Evolutionary conservation across 352 stramenopile species (phyloP).

Genomic region (Phytophthora hybrid): DNA sequence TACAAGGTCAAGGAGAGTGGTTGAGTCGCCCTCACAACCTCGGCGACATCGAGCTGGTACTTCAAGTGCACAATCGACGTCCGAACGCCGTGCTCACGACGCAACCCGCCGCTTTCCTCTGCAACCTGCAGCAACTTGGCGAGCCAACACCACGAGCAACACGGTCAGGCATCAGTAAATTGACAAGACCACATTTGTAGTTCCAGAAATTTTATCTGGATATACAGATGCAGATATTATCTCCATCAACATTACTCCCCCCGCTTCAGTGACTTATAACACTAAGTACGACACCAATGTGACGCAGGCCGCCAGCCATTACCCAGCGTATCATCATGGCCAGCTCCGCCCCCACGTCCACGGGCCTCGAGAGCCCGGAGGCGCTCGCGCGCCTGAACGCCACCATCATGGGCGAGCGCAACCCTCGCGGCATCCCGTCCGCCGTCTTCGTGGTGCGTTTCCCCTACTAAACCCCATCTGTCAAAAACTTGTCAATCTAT

Average conservation of each 20-base stretch:
- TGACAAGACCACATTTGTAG: not conserved
- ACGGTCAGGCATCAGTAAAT: not conserved
- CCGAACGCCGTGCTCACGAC: not conserved
- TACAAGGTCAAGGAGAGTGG: too few species aligned
- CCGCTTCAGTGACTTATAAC: not conserved
- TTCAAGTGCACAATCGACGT: slow-evolving; percentile 5
- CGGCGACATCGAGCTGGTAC: not conserved
- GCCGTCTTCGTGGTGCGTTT: slow-evolving; percentile 80
- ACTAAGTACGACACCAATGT: slow-evolving; percentile 1
- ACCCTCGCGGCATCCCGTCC: slow-evolving; percentile 79
- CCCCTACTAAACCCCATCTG: not conserved
- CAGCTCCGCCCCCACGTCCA: slow-evolving; percentile 39
- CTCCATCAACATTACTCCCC: too few species aligned
- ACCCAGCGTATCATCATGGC: slow-evolving; percentile 26
- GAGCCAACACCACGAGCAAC: not conserved
- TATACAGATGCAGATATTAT: too few species aligned
- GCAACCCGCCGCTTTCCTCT: not conserved
- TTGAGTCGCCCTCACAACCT: not conserved
- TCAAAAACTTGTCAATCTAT: not conserved
- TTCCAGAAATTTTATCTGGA: too few species aligned
- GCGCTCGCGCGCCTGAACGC: slow-evolving; percentile 75
- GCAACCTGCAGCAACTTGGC: not conserved
- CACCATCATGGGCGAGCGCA: slow-evolving; percentile 81
- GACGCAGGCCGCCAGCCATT: slow-evolving; percentile 35
- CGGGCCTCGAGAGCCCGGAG: slow-evolving; percentile 72